phyloP scores from a whole-genome alignment of 129 eudicot species.

The Logfia minima region DNA sequence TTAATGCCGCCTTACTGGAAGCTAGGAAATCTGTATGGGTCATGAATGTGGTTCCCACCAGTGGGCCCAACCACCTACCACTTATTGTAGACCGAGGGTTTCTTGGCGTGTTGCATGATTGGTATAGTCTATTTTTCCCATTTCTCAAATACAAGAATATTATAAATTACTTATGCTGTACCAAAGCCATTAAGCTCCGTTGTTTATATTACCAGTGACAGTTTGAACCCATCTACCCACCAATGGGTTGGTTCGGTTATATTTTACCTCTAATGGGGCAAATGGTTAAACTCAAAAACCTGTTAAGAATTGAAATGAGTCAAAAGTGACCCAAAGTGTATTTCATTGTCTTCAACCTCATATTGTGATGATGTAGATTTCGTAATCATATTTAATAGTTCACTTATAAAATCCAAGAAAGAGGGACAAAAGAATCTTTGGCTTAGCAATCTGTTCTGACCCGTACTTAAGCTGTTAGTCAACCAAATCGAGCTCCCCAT shows the following conservation, averaged over 20 bases:
- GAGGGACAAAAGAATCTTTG: no score
- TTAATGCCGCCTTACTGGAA: constrained; percentile 80
- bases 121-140: constrained; percentile 43
- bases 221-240: neutral
- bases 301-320: neutral
- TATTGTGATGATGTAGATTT: neutral
- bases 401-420: no score
- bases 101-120: constrained; percentile 89
- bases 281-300: neutral
- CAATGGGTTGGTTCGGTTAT: neutral
- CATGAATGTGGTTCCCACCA: constrained; percentile 93
- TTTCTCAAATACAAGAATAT: neutral
- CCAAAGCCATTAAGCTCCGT: neutral
- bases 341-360: neutral
- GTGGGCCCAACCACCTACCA: constrained; percentile 73
- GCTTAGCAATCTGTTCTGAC: neutral
- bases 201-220: neutral
- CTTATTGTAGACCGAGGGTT: constrained; percentile 88
- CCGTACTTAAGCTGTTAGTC: neutral
- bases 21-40: constrained; percentile 96
- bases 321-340: neutral
- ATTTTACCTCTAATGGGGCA: neutral
- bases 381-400: no score
- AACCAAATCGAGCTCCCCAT: neutral
- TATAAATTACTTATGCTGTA: neutral